phyloP scores from a whole-genome alignment of 306 rosid species.

The Sicyos baderoa region DNA sequence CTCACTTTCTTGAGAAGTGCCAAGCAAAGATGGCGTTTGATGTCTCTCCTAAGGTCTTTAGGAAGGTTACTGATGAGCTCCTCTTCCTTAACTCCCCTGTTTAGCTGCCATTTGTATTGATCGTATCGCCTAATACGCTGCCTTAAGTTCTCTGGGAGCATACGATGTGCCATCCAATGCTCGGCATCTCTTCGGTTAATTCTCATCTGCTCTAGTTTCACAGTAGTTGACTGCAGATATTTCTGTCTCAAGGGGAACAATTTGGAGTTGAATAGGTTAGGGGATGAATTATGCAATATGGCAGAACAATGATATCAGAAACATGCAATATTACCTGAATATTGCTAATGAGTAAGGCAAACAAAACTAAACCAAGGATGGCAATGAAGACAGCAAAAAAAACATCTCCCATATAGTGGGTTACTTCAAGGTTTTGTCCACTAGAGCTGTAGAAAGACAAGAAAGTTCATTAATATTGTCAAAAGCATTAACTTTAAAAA shows the following conservation, averaged over 20 bases:
- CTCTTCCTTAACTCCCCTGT: conserved; percentile 80
- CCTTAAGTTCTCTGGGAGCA: conserved; percentile 61
- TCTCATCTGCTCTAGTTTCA: conserved; percentile 85
- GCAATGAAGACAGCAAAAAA: conserved; percentile 53
- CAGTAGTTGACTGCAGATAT: conserved; percentile 72
- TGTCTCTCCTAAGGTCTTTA: conserved; percentile 78
- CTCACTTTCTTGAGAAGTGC: conserved; percentile 53
- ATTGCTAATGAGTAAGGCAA: conserved; percentile 73
- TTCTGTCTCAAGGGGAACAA: conserved; percentile 35
- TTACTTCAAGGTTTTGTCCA: conserved; percentile 77
- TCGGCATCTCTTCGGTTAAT: conserved; percentile 65
- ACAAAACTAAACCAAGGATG: conserved; percentile 62
- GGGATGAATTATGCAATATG: neutral
- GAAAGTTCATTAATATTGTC: neutral
- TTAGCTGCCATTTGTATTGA: conserved; percentile 91
- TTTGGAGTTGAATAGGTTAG: neutral
- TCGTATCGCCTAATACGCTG: conserved; percentile 65
- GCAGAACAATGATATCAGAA: neutral
- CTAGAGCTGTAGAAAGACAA: conserved; percentile 45
- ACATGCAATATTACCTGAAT: conserved; percentile 55
- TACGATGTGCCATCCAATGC: conserved; percentile 88
- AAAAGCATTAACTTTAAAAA: neutral
- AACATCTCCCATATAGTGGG: conserved; percentile 51
- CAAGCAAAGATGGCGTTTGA: conserved; percentile 77
- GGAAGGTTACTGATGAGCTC: conserved; percentile 60